Evolutionary conservation across 768 basidiomycete species (phyloP).

Genomic region (Russula compacta): DNA sequence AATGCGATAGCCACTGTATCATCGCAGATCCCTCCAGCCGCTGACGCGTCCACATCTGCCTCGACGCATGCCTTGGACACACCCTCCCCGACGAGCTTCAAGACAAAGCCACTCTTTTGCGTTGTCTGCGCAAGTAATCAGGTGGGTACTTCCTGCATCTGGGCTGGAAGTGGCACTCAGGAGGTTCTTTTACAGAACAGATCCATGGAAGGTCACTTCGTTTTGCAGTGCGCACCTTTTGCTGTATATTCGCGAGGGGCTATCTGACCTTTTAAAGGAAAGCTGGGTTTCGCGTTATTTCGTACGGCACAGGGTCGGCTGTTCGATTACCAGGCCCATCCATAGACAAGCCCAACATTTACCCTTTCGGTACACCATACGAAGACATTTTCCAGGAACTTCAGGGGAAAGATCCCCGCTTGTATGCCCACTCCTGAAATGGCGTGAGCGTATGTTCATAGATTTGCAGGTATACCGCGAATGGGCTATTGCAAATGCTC

Average conservation of each 20-base stretch:
- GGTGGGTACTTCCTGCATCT: conserved; percentile 37
- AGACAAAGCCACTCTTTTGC: conserved; percentile 79
- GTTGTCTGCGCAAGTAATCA: conserved; percentile 99
- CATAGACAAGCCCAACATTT: conserved; percentile 96
- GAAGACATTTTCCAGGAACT: conserved; percentile 92
- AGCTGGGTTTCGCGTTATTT: conserved; percentile 85
- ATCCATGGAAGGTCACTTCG: conserved; percentile 96
- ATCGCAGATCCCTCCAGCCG: conserved; percentile 2
- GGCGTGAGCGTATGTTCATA: background rate
- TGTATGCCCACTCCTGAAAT: conserved; percentile 43
- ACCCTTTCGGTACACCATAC: conserved; percentile 94
- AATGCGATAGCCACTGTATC: conserved; percentile 16
- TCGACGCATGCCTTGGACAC: background rate
- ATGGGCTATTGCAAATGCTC: conserved; percentile 91
- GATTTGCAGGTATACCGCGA: conserved; percentile 69
- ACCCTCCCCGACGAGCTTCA: conserved; percentile 32
- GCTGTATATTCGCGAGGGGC: background rate
- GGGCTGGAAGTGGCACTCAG: background rate
- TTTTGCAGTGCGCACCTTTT: conserved; percentile 59
- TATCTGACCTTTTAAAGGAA: conserved; percentile 42
- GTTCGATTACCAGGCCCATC: conserved; percentile 94
- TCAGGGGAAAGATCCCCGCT: conserved; percentile 63
- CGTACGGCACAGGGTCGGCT: conserved; percentile 93
- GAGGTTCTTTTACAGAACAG: conserved; percentile 56
- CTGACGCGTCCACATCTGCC: conserved; percentile 6